phyloP scores from a whole-genome alignment of 768 basidiomycete genomes.

The Galerina marginata region DNA sequence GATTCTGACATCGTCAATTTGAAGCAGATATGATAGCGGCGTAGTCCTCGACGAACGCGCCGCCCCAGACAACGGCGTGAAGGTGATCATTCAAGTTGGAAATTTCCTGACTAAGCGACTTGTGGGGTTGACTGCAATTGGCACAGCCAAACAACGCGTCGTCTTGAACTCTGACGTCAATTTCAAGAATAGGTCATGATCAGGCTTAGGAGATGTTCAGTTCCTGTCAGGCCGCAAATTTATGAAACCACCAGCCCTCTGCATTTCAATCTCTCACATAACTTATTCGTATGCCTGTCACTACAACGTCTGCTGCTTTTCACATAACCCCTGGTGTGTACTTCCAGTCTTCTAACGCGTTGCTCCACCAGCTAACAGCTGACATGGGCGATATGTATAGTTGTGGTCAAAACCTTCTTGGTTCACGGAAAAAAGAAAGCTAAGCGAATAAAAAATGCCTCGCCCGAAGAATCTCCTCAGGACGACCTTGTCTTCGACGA shows the following conservation, averaged over 20 bases:
- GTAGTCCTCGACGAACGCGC: slow-evolving; percentile 67
- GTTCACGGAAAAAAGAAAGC: slow-evolving; percentile 51
- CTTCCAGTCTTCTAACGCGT: background rate
- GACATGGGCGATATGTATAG: slow-evolving; percentile 29
- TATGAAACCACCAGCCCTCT: too few relatives aligned
- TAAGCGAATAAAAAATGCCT: slow-evolving; percentile 39
- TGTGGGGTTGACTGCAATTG: background rate
- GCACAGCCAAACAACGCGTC: slow-evolving; percentile 23
- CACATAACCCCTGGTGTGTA: slow-evolving; percentile 57
- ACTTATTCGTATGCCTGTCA: slow-evolving; percentile 48
- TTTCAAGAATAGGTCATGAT: too few relatives aligned
- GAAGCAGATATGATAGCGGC: slow-evolving; percentile 84
- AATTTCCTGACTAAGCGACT: slow-evolving; percentile 22
- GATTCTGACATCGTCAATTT: slow-evolving; percentile 93
- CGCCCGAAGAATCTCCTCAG: slow-evolving; percentile 47
- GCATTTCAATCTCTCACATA: too few relatives aligned
- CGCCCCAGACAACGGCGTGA: slow-evolving; percentile 88
- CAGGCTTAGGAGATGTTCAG: too few relatives aligned
- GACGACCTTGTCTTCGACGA: slow-evolving; percentile 75
- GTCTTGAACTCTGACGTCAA: slow-evolving; percentile 31
- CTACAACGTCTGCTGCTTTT: slow-evolving; percentile 56
- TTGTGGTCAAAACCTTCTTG: slow-evolving; percentile 58
- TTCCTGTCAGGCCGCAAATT: too few relatives aligned
- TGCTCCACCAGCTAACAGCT: background rate
- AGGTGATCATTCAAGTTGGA: slow-evolving; percentile 78